Percentiles rank a stretch among this genome's conserved stretches.
These are phyloP conservation scores for Smallanthus sonchifolius DNA, from an alignment of 129 eudicot genomes.

Conservation along the genomic window DNA sequence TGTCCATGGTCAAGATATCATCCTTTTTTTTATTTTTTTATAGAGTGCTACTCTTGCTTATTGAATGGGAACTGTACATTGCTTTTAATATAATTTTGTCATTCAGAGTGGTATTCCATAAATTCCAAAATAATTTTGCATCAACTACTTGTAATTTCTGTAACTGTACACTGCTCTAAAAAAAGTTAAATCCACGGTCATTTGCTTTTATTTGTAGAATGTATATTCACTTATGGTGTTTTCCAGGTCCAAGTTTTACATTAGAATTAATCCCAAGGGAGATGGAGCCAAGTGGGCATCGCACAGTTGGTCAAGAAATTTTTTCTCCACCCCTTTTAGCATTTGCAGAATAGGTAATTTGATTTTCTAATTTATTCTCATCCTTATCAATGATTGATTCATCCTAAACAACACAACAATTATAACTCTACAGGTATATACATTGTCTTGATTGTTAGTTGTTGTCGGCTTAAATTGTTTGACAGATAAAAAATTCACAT, in stretches of 20 bases:
- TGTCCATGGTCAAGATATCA: too few relatives aligned
- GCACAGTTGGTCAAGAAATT: conserved; percentile 88
- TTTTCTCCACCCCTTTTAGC: conserved; percentile 93
- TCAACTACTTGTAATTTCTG: too few relatives aligned
- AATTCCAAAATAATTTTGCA: too few relatives aligned
- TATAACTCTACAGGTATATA: conserved; percentile 82
- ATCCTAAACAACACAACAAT: conserved; percentile 74
- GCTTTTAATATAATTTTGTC: too few relatives aligned
- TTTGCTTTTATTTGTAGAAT: not conserved
- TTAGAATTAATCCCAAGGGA: conserved; percentile 88
- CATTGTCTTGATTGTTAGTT: not conserved
- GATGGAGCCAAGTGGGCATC: conserved; percentile 97
- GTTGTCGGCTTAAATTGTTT: not conserved
- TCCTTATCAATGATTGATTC: conserved; percentile 76
- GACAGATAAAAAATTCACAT: not conserved
- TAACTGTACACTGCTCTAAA: too few relatives aligned
- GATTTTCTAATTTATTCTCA: conserved; percentile 22
- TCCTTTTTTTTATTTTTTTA: too few relatives aligned
- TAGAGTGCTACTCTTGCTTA: too few relatives aligned
- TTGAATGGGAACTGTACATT: too few relatives aligned
- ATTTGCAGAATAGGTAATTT: conserved; percentile 73
- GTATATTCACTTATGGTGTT: conserved; percentile 4
- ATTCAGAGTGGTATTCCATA: too few relatives aligned
- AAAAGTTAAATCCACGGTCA: not conserved
- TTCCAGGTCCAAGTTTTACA: conserved; percentile 67